A percentile compares a stretch with the other conserved stretches of the same genome.
These are phyloP conservation scores for Penicillium samsonianum DNA, from an alignment of 495 filamentous ascomycete species.

Conservation along the genomic window DNA sequence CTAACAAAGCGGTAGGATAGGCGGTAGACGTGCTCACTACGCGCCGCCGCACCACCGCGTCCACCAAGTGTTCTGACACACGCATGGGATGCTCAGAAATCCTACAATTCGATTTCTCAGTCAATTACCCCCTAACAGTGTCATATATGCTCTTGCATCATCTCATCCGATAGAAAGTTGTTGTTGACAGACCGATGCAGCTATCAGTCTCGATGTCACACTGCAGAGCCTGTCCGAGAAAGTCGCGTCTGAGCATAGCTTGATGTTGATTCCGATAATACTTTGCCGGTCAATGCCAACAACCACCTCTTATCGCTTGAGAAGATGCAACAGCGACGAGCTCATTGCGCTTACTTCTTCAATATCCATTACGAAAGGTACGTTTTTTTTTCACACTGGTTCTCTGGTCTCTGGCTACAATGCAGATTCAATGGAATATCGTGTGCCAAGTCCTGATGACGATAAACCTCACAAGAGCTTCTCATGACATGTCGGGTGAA, in stretches of 20 bases:
- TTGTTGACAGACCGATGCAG: not conserved
- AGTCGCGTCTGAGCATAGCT: not conserved
- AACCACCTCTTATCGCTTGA: not conserved
- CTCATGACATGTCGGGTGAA: slow-evolving; percentile 34
- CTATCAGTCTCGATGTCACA: not conserved
- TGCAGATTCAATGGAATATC: not conserved
- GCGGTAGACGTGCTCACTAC: not conserved
- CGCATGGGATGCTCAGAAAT: not conserved
- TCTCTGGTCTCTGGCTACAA: not conserved
- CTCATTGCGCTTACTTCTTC: not conserved
- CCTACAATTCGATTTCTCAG: not conserved
- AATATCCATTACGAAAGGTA: slow-evolving; percentile 1
- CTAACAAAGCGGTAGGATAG: not conserved
- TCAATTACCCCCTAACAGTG: not conserved
- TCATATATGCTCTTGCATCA: not conserved
- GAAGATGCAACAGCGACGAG: too few species aligned
- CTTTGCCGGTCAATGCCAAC: not conserved
- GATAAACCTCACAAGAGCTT: slow-evolving; percentile 36
- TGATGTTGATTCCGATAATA: not conserved
- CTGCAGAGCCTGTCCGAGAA: not conserved
- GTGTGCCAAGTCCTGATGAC: slow-evolving; percentile 31
- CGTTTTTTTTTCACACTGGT: not conserved
- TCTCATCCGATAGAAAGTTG: not conserved
- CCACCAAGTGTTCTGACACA: not conserved
- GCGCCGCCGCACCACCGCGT: not conserved